Evolutionary conservation across 257 asterid species (phyloP), one percentile per base, ranked within the genome.

Genomic region (Schizonepeta tenuifolia): DNA sequence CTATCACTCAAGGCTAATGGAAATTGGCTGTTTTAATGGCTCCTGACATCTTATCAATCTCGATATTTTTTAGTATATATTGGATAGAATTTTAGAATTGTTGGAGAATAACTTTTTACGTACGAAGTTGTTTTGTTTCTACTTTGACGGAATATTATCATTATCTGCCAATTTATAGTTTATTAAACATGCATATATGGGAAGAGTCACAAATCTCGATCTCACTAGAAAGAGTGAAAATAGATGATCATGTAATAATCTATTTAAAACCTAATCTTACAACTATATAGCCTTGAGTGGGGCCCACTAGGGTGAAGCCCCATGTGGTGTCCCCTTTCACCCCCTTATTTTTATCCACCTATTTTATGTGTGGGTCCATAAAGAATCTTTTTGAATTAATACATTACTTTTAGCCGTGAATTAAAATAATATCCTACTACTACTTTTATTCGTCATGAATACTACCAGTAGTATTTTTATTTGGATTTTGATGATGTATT

Each of bases 291-390:
- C n/a, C n/a, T n/a, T n/a, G 54, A 24, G 75, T 3, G 62, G 81
- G 75, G 13, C 54, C 72, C 67, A 14, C 3, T 15, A 2, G 60
- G 33, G 31, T 26, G 43, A 38, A 65, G 41, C 70, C 75, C 75
- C 78, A 76, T 67, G 83, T 75, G 83, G 57, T 71, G 80, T 65
- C 53, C 63, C 83, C 58, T 58, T 22, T 65, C 57, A 47, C 73
- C 7, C 61, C 60, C 49, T 55, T 1, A 55, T 74, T 77, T 74
- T 70, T 44, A 67, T 74, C 78, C 65, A 62, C 40, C 20, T 24
- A 44, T 55, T 33, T 67, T 72, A 80, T 83, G 82, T 49, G 85
- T 83, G 87, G 87, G 87, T 49, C 83, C 80, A 2, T 0, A 6
- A 31, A 78, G 85, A 83, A 78, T 83, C 83, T 81, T 80, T 79